Conservation (phyloP, 1,284 basidiomycete species). For the Tranzscheliella williamsii region DNA sequence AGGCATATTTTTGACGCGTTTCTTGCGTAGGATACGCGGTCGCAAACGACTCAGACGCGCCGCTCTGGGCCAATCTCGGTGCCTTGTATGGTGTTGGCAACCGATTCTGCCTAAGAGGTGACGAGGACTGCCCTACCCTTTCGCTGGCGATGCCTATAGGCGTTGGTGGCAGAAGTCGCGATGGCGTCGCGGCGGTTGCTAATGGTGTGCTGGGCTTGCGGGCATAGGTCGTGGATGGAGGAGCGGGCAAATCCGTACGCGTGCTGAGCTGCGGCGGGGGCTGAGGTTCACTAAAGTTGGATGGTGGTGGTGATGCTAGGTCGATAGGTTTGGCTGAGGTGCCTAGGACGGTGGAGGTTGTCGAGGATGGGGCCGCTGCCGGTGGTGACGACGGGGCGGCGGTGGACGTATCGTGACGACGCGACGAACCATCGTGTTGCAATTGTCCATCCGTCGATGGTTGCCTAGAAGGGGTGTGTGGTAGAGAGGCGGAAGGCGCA, state of each 20-base stretch:
- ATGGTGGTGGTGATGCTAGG: slow-evolving; percentile 29
- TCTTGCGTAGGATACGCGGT: slow-evolving; percentile 39
- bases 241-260: slow-evolving; percentile 24
- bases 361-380: slow-evolving; percentile 4
- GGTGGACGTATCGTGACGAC: slow-evolving; percentile 28
- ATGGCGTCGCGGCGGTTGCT: neutral
- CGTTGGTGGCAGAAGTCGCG: slow-evolving; percentile 23
- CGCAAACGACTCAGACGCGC: slow-evolving; percentile 33
- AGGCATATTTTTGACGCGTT: slow-evolving; percentile 43
- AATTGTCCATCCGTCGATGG: slow-evolving; percentile 5
- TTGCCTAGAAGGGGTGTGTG: slow-evolving; percentile 17
- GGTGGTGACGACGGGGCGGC: slow-evolving; percentile 7
- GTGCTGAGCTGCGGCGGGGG: slow-evolving; percentile 4
- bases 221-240: neutral
- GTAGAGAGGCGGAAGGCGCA: slow-evolving; percentile 28
- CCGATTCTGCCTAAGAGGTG: slow-evolving; percentile 5
- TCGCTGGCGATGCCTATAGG: slow-evolving; percentile 12
- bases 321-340: slow-evolving; percentile 30
- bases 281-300: neutral
- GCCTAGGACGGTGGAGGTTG: slow-evolving; percentile 5
- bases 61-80: slow-evolving; percentile 9
- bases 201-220: neutral
- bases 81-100: slow-evolving; percentile 36
- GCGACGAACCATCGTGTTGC: slow-evolving; percentile 11
- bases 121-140: slow-evolving; percentile 5